Evolutionary conservation across 106 monocot species (phyloP).

Genomic region (Dendrobium huoshanense): DNA sequence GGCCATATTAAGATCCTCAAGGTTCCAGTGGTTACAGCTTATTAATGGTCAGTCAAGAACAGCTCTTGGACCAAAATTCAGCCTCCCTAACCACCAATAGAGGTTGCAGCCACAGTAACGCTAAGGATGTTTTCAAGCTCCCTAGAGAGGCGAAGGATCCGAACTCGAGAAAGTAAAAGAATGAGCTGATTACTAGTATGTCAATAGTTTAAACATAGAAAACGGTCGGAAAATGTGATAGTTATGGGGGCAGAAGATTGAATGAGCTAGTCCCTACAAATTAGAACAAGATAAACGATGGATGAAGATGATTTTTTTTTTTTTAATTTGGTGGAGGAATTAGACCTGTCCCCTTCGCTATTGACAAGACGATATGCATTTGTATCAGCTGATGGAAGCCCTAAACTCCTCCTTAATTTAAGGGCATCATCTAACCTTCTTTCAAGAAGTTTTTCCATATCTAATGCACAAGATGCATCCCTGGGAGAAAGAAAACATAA

Average conservation of each 20-base stretch:
- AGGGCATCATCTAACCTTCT: conserved; percentile 70
- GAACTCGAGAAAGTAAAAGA: background rate
- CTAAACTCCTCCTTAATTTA: conserved; percentile 57
- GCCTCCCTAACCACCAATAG: conserved; percentile 3
- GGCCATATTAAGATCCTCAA: background rate
- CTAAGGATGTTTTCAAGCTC: background rate
- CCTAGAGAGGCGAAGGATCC: background rate
- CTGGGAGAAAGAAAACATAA: conserved; percentile 27
- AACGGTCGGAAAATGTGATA: background rate
- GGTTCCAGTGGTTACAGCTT: background rate
- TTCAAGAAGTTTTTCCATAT: conserved; percentile 85
- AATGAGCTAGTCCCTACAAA: background rate
- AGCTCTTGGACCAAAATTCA: background rate
- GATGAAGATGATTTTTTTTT: background rate
- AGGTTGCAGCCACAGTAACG: background rate
- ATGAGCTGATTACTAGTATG: background rate
- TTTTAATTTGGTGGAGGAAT: background rate
- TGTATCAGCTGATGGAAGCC: conserved; percentile 73
- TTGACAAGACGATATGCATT: conserved; percentile 87
- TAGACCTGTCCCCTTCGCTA: conserved; percentile 96
- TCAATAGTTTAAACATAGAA: background rate
- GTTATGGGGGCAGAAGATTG: background rate
- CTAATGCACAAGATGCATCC: conserved; percentile 53
- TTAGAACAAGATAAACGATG: background rate
- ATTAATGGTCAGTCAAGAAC: background rate